Base-by-base conservation (phyloP, 1,139 yeast genomes). In the Kazachstania sp. region DNA sequence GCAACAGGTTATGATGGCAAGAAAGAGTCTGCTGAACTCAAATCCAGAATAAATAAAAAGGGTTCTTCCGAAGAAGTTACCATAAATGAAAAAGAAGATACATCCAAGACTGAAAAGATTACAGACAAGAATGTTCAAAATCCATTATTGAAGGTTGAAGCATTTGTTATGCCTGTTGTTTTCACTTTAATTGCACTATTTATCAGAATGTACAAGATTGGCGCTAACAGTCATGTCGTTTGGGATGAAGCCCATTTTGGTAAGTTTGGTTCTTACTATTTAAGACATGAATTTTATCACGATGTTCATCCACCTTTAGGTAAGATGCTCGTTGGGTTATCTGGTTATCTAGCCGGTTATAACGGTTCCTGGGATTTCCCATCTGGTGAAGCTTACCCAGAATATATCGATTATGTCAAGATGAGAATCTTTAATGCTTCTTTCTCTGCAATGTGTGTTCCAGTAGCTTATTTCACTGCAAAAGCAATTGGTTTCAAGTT, bases 241-340 rank as follows among this genome's bases (percentile, higher is more conserved):
- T 92, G 99, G 99, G 98, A 90, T 68, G 96, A 87, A 65, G 96
- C 96, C 12, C 96, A 87, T 73, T 90, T 90, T 64, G 97, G 97
- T 54, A 90, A 90, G 67, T 90, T 90, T 65, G 97, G 97, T 46
- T 86, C 96, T 15, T 86, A 86, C 68, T 90, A 90, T 70, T 72
- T 90, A 58, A 83, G 94, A 72, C 95, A 86, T 64, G 95, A 90
- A 61, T 90, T 88, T 66, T 90, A 90, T 67, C 96, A 88, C 64
- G 99, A 92, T 70, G 98, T 92, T 51, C 99, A 92, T 67, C 99
- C 99, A 44, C 98, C 98, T 2, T 77, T 94, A 59, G 98, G 97
- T 38, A 94, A 94, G 69, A 88, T 94, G 96, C 76, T 94, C 54
- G 90, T 90, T 53, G 99, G 97, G 1, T 73, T 94, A 37, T 86